Percentiles rank a stretch among this genome's conserved stretches.
These are phyloP conservation scores for Ephemerocybe angulata DNA, from an alignment of 768 basidiomycete genomes.

Conservation along the genomic window DNA sequence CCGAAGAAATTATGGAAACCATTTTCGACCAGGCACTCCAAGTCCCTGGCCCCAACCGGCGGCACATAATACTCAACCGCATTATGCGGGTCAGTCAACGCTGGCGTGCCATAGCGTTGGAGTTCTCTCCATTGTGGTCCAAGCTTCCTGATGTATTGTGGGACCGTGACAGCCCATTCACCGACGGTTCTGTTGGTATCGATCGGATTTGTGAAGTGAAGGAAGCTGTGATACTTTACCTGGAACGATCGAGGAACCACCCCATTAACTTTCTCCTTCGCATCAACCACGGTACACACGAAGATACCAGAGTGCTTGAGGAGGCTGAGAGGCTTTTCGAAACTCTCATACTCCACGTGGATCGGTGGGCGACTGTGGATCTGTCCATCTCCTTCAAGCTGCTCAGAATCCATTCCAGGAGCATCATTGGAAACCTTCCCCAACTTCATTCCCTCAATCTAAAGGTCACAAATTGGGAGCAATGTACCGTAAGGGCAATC, in stretches of 20 bases:
- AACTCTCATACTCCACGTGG: too few species aligned
- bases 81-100: background rate
- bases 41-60: background rate
- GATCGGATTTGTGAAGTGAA: too few species aligned
- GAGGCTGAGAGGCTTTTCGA: too few species aligned
- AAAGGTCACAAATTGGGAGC: too few species aligned
- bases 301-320: too few species aligned
- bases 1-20: background rate
- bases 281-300: background rate
- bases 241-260: background rate
- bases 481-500: too few species aligned
- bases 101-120: background rate
- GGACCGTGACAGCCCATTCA: background rate
- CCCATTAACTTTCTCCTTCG: background rate
- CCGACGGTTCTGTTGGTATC: too few species aligned
- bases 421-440: too few species aligned
- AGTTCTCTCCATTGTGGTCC: background rate
- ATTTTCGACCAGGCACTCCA: background rate
- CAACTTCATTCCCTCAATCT: too few species aligned
- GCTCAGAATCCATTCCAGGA: too few species aligned
- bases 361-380: too few species aligned
- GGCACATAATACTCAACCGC: background rate
- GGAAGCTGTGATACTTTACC: background rate
- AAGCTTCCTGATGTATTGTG: background rate
- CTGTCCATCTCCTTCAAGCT: too few species aligned